Evolutionary conservation across 2,329 filamentous ascomycete genomes (phyloP).

Genomic region (Aspergillus sp.): DNA sequence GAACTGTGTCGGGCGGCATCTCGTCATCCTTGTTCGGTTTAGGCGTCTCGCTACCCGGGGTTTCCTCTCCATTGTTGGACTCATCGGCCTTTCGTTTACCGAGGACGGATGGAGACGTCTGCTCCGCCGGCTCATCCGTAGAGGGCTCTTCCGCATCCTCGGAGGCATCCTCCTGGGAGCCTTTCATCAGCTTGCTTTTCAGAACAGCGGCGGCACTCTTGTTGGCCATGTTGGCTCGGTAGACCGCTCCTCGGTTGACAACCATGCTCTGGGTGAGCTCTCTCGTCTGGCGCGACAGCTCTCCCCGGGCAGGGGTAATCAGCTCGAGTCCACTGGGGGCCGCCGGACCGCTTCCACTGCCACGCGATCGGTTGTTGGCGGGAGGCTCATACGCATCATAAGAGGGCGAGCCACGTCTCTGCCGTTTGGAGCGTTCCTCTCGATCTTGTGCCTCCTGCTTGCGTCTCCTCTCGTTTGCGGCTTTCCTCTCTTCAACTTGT

Average conservation of each 20-base stretch:
- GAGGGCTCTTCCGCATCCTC: slow-evolving; percentile 26
- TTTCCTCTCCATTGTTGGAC: slow-evolving; percentile 57
- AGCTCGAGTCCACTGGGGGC: slow-evolving; percentile 52
- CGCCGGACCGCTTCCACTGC: slow-evolving; percentile 28
- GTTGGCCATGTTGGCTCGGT: slow-evolving; percentile 76
- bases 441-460: slow-evolving; percentile 65
- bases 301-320: slow-evolving; percentile 54
- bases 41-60: slow-evolving; percentile 49
- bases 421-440: slow-evolving; percentile 41
- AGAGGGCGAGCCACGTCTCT: slow-evolving; percentile 44
- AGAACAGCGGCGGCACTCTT: slow-evolving; percentile 90
- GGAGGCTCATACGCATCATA: slow-evolving; percentile 37
- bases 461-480: slow-evolving; percentile 74
- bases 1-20: slow-evolving; percentile 73
- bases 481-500: slow-evolving; percentile 78
- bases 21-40: slow-evolving; percentile 56
- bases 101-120: slow-evolving; percentile 32
- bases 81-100: slow-evolving; percentile 66
- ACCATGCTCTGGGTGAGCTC: slow-evolving; percentile 83
- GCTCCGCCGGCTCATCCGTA: slow-evolving; percentile 21
- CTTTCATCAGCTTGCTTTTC: slow-evolving; percentile 70
- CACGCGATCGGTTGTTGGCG: slow-evolving; percentile 23
- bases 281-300: slow-evolving; percentile 56
- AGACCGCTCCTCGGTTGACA: slow-evolving; percentile 66
- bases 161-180: slow-evolving; percentile 18